Percentiles rank a stretch among this genome's conserved stretches.
Conservation (phyloP, 345 rosid species). For the Salix caprea region DNA sequence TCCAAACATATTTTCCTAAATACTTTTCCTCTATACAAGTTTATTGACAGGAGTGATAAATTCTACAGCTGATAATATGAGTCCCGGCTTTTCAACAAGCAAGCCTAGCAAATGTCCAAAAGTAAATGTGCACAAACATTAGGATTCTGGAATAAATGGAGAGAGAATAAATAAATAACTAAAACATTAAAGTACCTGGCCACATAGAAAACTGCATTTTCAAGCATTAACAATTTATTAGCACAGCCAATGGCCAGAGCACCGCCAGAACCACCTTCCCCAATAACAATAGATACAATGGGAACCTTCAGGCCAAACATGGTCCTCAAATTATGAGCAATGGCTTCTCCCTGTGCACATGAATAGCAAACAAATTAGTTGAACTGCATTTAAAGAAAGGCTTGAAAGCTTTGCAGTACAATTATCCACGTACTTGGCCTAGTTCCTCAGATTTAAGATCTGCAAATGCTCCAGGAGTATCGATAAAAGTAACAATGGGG, state of each 20-base stretch:
- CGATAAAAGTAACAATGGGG: conserved; percentile 74
- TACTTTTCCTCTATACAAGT: background rate
- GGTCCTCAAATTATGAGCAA: conserved; percentile 87
- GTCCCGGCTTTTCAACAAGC: background rate
- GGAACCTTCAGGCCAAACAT: conserved; percentile 98
- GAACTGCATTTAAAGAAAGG: conserved; percentile 9
- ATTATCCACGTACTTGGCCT: conserved; percentile 50
- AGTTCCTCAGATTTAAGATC: conserved; percentile 74
- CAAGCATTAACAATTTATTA: conserved; percentile 88
- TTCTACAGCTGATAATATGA: background rate
- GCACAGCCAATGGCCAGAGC: conserved; percentile 97
- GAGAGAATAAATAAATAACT: background rate
- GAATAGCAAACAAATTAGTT: conserved; percentile 17
- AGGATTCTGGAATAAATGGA: background rate
- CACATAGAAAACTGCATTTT: conserved; percentile 91
- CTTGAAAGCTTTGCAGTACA: conserved; percentile 3
- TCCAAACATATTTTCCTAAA: background rate
- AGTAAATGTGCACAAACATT: background rate
- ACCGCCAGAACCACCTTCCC: conserved; percentile 99
- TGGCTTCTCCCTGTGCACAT: conserved; percentile 83
- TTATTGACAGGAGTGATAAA: background rate
- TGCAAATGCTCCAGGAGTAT: conserved; percentile 83
- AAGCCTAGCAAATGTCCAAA: background rate
- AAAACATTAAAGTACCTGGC: conserved; percentile 58
- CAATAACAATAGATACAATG: conserved; percentile 81